phyloP scores from a whole-genome alignment of 192 early-diverging fungal species.

The Linnemannia zychae region DNA sequence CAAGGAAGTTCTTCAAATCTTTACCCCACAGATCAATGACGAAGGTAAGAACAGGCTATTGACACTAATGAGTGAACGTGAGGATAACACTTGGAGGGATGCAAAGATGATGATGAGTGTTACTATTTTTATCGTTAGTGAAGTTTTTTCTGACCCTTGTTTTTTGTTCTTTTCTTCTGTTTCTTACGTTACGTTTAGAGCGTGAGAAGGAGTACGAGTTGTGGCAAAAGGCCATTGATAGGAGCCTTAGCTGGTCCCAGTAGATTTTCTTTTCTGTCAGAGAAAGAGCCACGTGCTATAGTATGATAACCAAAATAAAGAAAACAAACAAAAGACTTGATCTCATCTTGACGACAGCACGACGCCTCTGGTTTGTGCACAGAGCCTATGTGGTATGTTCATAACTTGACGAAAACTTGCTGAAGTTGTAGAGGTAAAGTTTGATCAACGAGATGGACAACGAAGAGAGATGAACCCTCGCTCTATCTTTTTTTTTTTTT shows the following conservation, averaged over 20 bases:
- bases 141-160: background rate
- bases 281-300: background rate
- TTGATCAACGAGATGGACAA: background rate
- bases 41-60: constrained; percentile 23
- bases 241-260: constrained; percentile 69
- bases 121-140: background rate
- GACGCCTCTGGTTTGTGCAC: background rate
- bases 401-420: background rate
- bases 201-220: constrained; percentile 69
- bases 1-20: constrained; percentile 24
- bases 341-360: background rate
- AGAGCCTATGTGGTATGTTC: background rate
- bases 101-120: background rate
- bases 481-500: too few relatives aligned
- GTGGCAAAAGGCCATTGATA: constrained; percentile 86
- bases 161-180: background rate
- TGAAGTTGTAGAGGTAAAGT: background rate
- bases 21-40: constrained; percentile 19
- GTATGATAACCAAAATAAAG: background rate
- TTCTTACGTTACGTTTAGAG: constrained; percentile 66
- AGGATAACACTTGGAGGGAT: constrained; percentile 7
- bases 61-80: background rate
- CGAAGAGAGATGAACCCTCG: background rate
- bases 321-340: background rate
- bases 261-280: background rate